These are phyloP conservation scores for Trichoderma koningiopsis DNA, from an alignment of 2,329 filamentous ascomycete species.

Conservation along the genomic window DNA sequence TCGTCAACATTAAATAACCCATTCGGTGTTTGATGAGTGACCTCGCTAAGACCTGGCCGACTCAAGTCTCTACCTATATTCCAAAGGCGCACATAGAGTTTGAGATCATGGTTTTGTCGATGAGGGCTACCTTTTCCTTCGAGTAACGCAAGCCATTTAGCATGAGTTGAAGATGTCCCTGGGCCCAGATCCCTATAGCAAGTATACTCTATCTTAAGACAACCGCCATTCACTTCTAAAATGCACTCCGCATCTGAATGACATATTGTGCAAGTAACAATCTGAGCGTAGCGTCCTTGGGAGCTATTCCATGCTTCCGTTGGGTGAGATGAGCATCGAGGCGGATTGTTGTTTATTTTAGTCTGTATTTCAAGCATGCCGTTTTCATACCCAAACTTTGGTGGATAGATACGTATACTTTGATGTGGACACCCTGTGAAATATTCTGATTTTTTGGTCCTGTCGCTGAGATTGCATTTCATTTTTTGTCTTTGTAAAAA, in stretches of 20 bases:
- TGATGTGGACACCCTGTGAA: slow-evolving; percentile 16
- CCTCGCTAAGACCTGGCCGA: neutral
- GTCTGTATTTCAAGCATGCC: slow-evolving; percentile 5
- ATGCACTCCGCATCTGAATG: slow-evolving; percentile 14
- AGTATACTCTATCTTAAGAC: neutral
- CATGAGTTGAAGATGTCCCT: neutral
- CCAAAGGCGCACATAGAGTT: neutral
- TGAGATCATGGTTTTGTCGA: neutral
- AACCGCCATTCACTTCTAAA: neutral
- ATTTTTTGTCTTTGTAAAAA: slow-evolving; percentile 18
- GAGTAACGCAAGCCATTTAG: slow-evolving; percentile 7
- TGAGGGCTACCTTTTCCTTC: neutral
- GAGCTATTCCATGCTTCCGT: slow-evolving; percentile 6
- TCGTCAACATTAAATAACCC: neutral
- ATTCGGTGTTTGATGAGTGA: neutral
- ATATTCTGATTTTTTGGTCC: neutral
- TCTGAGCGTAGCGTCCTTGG: neutral
- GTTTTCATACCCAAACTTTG: neutral
- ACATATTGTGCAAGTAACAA: slow-evolving; percentile 7
- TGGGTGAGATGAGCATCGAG: neutral
- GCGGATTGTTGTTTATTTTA: neutral
- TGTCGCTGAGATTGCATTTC: neutral
- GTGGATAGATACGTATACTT: neutral
- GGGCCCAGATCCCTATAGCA: slow-evolving; percentile 19
- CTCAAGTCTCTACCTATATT: neutral